Evolutionary conservation across 2,329 filamentous ascomycete species (phyloP).

Genomic region (Juglanconis sp.): DNA sequence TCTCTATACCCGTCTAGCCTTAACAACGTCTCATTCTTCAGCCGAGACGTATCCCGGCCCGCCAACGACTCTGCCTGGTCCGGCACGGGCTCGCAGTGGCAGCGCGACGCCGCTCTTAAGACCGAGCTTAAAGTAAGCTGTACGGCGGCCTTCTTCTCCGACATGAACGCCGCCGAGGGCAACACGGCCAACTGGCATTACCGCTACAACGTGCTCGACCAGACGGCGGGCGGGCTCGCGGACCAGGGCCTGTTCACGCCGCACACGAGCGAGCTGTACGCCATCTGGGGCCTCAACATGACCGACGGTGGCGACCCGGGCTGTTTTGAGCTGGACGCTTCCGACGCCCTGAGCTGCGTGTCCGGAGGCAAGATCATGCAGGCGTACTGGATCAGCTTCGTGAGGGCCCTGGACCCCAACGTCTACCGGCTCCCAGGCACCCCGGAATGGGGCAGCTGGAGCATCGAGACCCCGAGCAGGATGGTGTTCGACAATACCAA

Average conservation of each 20-base stretch:
- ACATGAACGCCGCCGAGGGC: constrained; percentile 1
- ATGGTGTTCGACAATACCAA: constrained; percentile 2
- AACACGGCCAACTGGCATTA: constrained; percentile 1
- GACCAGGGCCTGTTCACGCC: constrained; percentile 12
- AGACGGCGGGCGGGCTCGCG: neutral
- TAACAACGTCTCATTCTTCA: constrained; percentile 2
- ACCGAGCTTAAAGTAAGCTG: constrained; percentile 7
- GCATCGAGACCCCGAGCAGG: neutral
- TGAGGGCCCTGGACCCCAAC: constrained; percentile 15
- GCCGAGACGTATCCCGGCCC: neutral
- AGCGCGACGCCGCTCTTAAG: constrained; percentile 6
- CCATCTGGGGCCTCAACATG: constrained; percentile 7
- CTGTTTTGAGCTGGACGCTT: neutral
- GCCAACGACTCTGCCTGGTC: neutral
- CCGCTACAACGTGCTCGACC: constrained; percentile 9
- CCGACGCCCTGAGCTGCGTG: constrained; percentile 2
- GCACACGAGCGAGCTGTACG: constrained; percentile 10
- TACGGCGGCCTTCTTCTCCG: neutral
- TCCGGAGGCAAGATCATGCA: constrained; percentile 6
- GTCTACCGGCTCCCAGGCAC: neutral
- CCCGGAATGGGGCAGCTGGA: constrained; percentile 17
- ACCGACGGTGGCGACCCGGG: constrained; percentile 10
- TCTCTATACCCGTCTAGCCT: constrained; percentile 2
- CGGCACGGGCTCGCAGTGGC: constrained; percentile 9
- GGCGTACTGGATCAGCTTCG: constrained; percentile 20